Conservation (phyloP, 441 rosid species). For the Flueggea neowawraea region DNA sequence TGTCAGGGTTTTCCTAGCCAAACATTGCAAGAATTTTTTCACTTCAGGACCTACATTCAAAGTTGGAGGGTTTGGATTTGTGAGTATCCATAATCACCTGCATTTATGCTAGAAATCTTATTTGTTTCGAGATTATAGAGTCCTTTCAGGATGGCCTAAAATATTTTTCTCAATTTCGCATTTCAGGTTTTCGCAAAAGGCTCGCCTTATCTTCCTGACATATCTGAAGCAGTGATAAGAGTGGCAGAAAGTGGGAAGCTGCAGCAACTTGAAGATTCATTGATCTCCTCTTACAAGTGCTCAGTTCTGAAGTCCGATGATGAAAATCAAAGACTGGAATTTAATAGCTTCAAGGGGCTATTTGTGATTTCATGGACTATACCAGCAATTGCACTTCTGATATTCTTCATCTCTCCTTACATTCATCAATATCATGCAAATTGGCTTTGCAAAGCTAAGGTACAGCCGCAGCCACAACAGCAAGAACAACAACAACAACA, state of each 20-base stretch:
- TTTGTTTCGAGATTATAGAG: background rate
- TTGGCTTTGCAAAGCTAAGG: background rate
- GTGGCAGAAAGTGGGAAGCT: slow-evolving; percentile 12
- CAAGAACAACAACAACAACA: background rate
- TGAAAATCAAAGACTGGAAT: slow-evolving; percentile 11
- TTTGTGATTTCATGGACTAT: slow-evolving; percentile 14
- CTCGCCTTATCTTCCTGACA: slow-evolving; percentile 16
- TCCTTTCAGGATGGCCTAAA: background rate
- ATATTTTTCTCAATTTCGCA: background rate
- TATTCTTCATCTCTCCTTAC: slow-evolving; percentile 1
- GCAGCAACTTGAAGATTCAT: slow-evolving; percentile 6
- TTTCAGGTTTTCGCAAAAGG: slow-evolving; percentile 15
- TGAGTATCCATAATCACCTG: slow-evolving; percentile 5
- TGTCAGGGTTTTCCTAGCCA: slow-evolving; percentile 21
- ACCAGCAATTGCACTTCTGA: slow-evolving; percentile 11
- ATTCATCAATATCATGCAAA: background rate
- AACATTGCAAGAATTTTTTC: slow-evolving; percentile 17
- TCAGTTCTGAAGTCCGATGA: background rate
- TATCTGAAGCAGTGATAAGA: slow-evolving; percentile 18
- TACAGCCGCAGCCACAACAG: background rate
- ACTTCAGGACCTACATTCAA: slow-evolving; percentile 6
- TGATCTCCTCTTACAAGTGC: slow-evolving; percentile 15
- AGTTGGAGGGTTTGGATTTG: slow-evolving; percentile 27
- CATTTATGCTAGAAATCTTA: background rate
- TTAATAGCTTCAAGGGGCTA: slow-evolving; percentile 15